These are phyloP conservation scores for Blepharisma japonicum DNA, from an alignment of 73 alveolate genomes.

Conservation along the genomic window DNA sequence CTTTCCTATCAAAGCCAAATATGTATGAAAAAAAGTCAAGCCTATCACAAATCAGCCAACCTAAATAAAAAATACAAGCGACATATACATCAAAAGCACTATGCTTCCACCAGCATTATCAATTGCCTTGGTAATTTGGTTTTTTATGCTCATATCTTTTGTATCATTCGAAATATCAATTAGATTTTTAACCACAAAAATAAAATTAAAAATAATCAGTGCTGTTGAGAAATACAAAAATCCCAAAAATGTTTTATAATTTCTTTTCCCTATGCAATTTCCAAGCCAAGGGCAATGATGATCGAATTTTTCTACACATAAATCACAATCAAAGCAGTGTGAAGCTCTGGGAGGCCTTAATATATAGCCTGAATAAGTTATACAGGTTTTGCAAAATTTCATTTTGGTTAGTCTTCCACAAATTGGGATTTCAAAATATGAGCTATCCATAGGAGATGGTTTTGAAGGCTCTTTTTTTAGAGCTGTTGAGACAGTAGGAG, in stretches of 20 bases:
- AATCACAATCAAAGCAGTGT: constrained; percentile 69
- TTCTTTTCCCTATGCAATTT: constrained; percentile 75
- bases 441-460: constrained; percentile 3
- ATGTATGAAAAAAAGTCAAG: not conserved
- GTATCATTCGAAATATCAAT: not conserved
- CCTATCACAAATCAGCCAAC: not conserved
- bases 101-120: not conserved
- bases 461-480: not conserved
- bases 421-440: not conserved
- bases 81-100: not conserved
- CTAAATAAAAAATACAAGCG: not conserved
- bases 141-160: no score
- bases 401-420: constrained; percentile 4
- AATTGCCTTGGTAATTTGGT: not conserved
- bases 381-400: constrained; percentile 61
- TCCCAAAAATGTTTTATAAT: constrained; percentile 48
- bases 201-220: not conserved
- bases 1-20: not conserved
- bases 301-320: constrained; percentile 68
- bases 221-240: constrained; percentile 23
- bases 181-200: not conserved
- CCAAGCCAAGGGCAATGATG: constrained; percentile 86
- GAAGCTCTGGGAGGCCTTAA: constrained; percentile 51
- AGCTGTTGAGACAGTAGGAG: not conserved
- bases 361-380: constrained; percentile 10